Evolutionary conservation across 2,329 filamentous ascomycete species (phyloP).

Genomic region (Nemania bipapillata): DNA sequence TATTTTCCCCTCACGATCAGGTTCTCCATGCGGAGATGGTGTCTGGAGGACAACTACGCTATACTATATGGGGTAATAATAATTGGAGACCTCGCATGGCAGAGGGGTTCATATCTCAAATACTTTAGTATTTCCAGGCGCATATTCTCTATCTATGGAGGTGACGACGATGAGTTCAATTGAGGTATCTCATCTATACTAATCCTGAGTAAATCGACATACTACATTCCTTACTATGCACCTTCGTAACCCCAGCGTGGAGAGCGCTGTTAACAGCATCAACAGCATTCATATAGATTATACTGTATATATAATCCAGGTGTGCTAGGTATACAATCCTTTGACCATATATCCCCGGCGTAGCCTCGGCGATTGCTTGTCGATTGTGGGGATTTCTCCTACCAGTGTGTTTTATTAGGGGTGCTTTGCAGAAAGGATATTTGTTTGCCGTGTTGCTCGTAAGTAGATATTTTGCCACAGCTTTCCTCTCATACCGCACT

Average conservation of each 20-base stretch:
- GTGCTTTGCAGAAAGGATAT: too few species aligned
- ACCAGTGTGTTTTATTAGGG: background rate
- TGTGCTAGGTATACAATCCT: background rate
- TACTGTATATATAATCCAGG: background rate
- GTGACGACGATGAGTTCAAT: background rate
- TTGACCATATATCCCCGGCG: background rate
- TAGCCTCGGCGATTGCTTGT: conserved; percentile 10
- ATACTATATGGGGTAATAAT: conserved; percentile 11
- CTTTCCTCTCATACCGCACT: too few species aligned
- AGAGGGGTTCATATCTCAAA: conserved; percentile 27
- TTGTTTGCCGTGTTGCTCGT: background rate
- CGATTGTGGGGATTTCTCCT: background rate
- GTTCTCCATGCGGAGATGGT: conserved; percentile 30
- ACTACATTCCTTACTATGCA: background rate
- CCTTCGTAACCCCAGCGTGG: background rate
- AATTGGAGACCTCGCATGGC: conserved; percentile 18
- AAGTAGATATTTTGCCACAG: background rate
- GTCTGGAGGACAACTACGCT: conserved; percentile 11
- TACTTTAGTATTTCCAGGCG: conserved; percentile 5
- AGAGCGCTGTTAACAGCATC: too few species aligned
- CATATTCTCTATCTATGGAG: too few species aligned
- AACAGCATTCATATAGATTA: too few species aligned
- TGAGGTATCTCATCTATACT: too few species aligned
- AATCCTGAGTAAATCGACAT: too few species aligned
- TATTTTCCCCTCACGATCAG: conserved; percentile 31